These are phyloP conservation scores for Wickerhamiella parazyma DNA, from an alignment of 805 yeast species.

Conservation along the genomic window DNA sequence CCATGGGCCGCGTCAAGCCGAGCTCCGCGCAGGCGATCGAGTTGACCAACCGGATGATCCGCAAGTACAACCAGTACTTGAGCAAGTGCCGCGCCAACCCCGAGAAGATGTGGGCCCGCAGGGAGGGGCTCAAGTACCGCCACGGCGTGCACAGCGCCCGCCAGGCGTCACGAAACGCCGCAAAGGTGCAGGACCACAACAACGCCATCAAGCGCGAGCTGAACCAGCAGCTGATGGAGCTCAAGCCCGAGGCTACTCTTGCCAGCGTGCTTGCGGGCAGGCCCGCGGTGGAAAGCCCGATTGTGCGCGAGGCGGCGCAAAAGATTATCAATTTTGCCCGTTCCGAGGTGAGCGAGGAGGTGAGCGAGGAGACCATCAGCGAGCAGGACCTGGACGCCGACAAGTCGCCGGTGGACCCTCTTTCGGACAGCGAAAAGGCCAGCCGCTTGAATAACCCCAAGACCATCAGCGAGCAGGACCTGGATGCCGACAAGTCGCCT, in stretches of 20 bases:
- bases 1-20: slow-evolving; percentile 79
- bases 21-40: slow-evolving; percentile 50
- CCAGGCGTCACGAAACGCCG: slow-evolving; percentile 9
- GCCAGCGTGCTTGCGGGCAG: slow-evolving; percentile 19
- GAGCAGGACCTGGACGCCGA: slow-evolving; percentile 5
- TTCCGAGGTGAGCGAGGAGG: neutral
- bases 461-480: slow-evolving; percentile 3
- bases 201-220: slow-evolving; percentile 30
- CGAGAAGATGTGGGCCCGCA: slow-evolving; percentile 36
- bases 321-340: slow-evolving; percentile 8
- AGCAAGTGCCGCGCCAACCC: slow-evolving; percentile 45
- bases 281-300: neutral
- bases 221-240: slow-evolving; percentile 25
- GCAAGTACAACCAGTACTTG: slow-evolving; percentile 64
- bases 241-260: slow-evolving; percentile 25
- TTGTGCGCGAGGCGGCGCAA: neutral
- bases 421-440: neutral
- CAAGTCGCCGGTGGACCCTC: neutral
- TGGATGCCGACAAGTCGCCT: slow-evolving; percentile 2
- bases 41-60: slow-evolving; percentile 58
- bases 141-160: slow-evolving; percentile 17
- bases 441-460: neutral
- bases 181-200: slow-evolving; percentile 33
- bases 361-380: neutral
- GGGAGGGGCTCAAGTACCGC: slow-evolving; percentile 17